Evolutionary conservation across 164 flowering plant genomes (phyloP).

Genomic region (Tinospora cordifolia): DNA sequence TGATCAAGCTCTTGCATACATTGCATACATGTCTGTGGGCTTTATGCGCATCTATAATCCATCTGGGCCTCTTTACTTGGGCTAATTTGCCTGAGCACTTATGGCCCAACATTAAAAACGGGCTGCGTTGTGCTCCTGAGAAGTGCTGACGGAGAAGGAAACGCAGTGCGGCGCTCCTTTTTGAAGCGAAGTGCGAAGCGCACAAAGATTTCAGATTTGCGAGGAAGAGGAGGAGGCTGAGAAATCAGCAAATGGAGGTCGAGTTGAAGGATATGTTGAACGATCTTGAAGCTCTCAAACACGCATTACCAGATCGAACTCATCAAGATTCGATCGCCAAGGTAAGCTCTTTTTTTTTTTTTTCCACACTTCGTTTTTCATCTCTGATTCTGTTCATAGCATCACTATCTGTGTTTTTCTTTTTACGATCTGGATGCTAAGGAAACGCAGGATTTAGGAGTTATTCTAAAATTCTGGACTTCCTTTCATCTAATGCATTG

Average conservation of each 20-base stretch:
- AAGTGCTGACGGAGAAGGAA: not conserved
- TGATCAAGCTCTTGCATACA: too few species aligned
- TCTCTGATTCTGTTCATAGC: not conserved
- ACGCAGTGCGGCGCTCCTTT: not conserved
- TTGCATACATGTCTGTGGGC: too few species aligned
- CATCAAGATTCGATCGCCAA: slow-evolving; percentile 36
- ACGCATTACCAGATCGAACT: slow-evolving; percentile 39
- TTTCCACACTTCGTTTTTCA: too few species aligned
- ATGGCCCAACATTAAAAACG: too few species aligned
- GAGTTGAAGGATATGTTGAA: slow-evolving; percentile 47
- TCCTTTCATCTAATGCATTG: not conserved
- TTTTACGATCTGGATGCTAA: not conserved
- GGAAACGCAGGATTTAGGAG: not conserved
- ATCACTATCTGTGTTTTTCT: not conserved
- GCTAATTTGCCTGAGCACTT: too few species aligned
- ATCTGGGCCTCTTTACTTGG: too few species aligned
- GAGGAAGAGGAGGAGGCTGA: slow-evolving; percentile 1
- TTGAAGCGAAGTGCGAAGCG: too few species aligned
- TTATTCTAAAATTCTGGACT: not conserved
- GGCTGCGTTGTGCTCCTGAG: too few species aligned
- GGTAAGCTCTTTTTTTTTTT: slow-evolving; percentile 22
- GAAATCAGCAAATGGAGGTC: slow-evolving; percentile 52
- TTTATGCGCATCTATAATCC: too few species aligned
- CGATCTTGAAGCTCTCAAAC: slow-evolving; percentile 50
- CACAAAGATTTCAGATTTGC: slow-evolving; percentile 4